Evolutionary conservation across 257 asterid species (phyloP).

Genomic region (Echium plantagineum): DNA sequence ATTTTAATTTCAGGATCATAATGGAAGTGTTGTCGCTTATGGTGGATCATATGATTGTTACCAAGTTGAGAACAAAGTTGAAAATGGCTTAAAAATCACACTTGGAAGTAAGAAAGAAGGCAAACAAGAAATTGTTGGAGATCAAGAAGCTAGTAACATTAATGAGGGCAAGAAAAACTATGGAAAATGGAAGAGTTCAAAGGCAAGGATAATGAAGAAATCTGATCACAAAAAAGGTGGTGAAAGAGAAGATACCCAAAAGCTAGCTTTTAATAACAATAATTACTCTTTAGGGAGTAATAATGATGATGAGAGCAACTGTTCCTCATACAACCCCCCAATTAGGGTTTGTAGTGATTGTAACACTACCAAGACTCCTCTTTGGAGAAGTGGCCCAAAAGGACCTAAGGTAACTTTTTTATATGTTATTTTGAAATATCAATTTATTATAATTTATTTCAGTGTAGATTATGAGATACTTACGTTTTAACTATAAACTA

Average conservation of each 20-base stretch:
- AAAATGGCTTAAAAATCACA: constrained; percentile 28
- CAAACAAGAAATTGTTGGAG: constrained; percentile 5
- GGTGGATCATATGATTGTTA: constrained; percentile 19
- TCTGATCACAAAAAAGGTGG: neutral
- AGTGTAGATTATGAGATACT: too few species aligned
- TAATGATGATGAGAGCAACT: constrained; percentile 43
- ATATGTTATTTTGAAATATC: too few species aligned
- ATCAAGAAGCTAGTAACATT: neutral
- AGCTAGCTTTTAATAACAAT: neutral
- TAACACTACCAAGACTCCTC: constrained; percentile 93
- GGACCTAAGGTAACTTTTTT: constrained; percentile 77
- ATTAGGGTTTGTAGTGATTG: constrained; percentile 97
- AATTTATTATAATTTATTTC: too few species aligned
- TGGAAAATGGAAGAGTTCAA: constrained; percentile 51
- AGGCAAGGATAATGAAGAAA: constrained; percentile 48
- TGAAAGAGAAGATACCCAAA: constrained; percentile 10
- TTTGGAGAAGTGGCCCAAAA: constrained; percentile 98
- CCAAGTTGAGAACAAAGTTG: constrained; percentile 25
- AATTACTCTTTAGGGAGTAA: too few species aligned
- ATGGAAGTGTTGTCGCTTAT: constrained; percentile 6
- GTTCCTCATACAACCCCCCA: constrained; percentile 37
- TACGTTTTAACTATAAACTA: too few species aligned
- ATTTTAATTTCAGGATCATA: neutral
- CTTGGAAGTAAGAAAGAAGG: constrained; percentile 34
- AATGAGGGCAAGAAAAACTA: constrained; percentile 6